These are phyloP conservation scores for Phoma herbarum DNA, from an alignment of 2,329 filamentous ascomycete species.

Conservation along the genomic window DNA sequence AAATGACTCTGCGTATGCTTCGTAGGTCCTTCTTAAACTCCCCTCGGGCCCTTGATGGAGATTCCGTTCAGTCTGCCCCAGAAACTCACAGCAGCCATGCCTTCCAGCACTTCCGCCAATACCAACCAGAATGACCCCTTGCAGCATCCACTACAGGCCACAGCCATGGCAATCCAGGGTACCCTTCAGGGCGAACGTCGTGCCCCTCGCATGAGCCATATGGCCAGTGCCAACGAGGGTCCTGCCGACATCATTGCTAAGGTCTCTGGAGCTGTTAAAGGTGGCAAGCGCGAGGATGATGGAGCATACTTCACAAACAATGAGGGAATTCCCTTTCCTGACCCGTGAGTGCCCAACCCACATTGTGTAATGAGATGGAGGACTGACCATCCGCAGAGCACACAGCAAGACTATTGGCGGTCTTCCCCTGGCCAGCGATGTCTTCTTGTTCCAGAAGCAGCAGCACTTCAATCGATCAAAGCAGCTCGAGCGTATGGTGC, in stretches of 20 bases:
- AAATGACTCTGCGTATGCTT: conserved; percentile 11
- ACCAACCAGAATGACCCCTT: conserved; percentile 45
- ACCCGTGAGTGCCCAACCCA: conserved; percentile 46
- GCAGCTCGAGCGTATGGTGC: conserved; percentile 56
- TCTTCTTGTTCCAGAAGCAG: conserved; percentile 64
- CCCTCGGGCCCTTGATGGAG: conserved; percentile 23
- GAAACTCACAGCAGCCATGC: conserved; percentile 32
- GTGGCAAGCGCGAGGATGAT: conserved; percentile 60
- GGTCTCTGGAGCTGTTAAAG: conserved; percentile 57
- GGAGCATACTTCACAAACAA: conserved; percentile 64
- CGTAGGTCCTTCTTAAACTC: conserved; percentile 19
- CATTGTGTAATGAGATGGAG: neutral
- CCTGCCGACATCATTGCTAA: conserved; percentile 62
- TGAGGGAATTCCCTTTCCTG: conserved; percentile 62
- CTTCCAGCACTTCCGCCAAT: conserved; percentile 37
- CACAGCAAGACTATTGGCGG: conserved; percentile 65
- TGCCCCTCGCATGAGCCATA: conserved; percentile 51
- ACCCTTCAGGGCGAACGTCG: conserved; percentile 51
- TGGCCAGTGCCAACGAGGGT: conserved; percentile 59
- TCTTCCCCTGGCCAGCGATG: conserved; percentile 60
- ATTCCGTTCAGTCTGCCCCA: conserved; percentile 24
- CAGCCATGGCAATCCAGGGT: conserved; percentile 53
- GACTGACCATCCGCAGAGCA: conserved; percentile 26
- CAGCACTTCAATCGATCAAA: conserved; percentile 66
- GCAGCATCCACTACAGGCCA: conserved; percentile 55